phyloP scores from a whole-genome alignment of 306 rosid genomes.

The Castanea sativa region DNA sequence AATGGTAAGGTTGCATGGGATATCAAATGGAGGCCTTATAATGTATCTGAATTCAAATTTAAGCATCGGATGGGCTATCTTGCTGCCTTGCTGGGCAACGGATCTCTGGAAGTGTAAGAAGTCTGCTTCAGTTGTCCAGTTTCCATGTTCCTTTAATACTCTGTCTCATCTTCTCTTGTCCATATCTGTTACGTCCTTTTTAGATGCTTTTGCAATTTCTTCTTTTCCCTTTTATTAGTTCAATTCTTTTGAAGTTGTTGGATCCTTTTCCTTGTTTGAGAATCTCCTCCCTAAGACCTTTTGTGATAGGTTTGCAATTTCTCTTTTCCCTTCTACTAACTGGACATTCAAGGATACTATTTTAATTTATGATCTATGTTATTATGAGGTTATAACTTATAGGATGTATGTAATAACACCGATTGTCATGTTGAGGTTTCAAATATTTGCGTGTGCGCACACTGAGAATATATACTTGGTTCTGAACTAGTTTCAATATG shows the following conservation, averaged over 20 bases:
- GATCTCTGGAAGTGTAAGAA: conserved; percentile 93
- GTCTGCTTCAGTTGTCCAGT: conserved; percentile 24
- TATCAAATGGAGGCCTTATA: conserved; percentile 83
- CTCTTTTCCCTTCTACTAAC: background rate
- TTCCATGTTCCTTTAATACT: background rate
- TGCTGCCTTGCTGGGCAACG: conserved; percentile 85
- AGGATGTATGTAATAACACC: conserved; percentile 8
- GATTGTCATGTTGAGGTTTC: conserved; percentile 2
- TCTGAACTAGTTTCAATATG: background rate
- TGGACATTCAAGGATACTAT: background rate
- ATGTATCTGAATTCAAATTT: conserved; percentile 31
- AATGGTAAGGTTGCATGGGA: conserved; percentile 98
- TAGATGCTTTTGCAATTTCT: no score
- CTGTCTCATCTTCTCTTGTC: conserved; percentile 11
- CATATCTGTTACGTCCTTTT: background rate
- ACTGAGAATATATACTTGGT: background rate
- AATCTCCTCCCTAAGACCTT: background rate
- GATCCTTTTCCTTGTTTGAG: no score
- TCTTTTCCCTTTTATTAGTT: no score
- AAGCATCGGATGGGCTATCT: conserved; percentile 84
- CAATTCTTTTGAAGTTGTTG: no score
- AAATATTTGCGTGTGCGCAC: conserved; percentile 1
- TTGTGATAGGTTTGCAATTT: conserved; percentile 2
- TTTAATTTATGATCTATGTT: background rate
- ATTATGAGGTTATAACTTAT: background rate